phyloP scores from a whole-genome alignment of 371 early-diverging fungal genomes.

The Syncephalastrum racemosum region DNA sequence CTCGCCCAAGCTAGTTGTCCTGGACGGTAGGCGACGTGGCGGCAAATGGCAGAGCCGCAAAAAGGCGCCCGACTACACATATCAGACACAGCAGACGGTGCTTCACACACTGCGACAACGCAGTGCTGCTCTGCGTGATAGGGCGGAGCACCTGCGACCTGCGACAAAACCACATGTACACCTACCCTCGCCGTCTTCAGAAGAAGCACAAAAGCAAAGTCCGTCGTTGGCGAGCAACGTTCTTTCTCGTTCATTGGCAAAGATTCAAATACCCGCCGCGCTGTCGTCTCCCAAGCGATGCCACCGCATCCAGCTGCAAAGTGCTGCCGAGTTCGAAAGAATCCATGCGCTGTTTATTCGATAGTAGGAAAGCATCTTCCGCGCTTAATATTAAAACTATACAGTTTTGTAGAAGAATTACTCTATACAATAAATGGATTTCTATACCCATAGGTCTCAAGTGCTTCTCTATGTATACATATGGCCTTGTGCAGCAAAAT shows the following conservation, averaged over 20 bases:
- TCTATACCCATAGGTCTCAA: too few relatives aligned
- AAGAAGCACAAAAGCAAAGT: conserved; percentile 2
- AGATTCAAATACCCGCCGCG: conserved; percentile 30
- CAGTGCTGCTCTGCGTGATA: conserved; percentile 52
- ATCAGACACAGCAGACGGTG: conserved; percentile 72
- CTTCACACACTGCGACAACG: conserved; percentile 62
- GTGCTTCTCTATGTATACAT: too few relatives aligned
- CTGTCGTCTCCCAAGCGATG: conserved; percentile 6
- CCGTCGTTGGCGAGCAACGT: not conserved
- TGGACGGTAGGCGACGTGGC: conserved; percentile 16
- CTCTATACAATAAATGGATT: too few relatives aligned
- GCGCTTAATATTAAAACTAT: too few relatives aligned
- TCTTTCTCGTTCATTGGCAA: conserved; percentile 25
- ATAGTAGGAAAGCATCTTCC: not conserved
- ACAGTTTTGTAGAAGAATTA: too few relatives aligned
- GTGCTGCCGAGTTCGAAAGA: conserved; percentile 32
- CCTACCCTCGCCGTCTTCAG: not conserved
- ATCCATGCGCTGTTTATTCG: conserved; percentile 30
- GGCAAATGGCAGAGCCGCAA: conserved; percentile 63
- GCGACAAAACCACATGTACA: conserved; percentile 15
- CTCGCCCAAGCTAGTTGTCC: conserved; percentile 51
- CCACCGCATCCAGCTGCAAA: conserved; percentile 25
- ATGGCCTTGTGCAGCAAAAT: too few relatives aligned
- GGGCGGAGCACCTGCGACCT: conserved; percentile 34
- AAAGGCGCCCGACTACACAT: conserved; percentile 64